Evolutionary conservation across 2,329 filamentous ascomycete genomes (phyloP), one percentile per base, ranked within the genome.

Genomic region (Epichloe baconii): DNA sequence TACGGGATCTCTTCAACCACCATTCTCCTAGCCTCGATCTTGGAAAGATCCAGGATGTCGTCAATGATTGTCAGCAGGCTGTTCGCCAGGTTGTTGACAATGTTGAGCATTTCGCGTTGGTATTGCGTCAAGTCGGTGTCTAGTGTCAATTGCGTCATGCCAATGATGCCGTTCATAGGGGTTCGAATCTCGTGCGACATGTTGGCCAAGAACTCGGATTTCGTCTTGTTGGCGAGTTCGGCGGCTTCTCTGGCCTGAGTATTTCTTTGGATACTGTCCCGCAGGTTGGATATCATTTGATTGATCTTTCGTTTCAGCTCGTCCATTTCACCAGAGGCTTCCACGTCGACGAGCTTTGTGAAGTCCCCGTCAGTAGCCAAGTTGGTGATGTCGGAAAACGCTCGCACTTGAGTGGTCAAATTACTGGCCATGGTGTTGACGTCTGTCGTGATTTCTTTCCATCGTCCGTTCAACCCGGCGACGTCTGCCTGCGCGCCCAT

Each of bases 281-380:
- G 78, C 55, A 98, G 72, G 64, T 95, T 95, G 65, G 87, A 93
- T 49, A 97, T 90, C 93, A 98, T 98, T 72, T 94, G 88, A 66
- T 97, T 98, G 77, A 98, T 97, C 76, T 97, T 97, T 62, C 90
- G 83, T 71, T 98, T 98, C 60, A 98, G 77, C 68, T 97, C 91
- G 68, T 97, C 93, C 93, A 98, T 97, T 69, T 98, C 93, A 56
- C 93, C 93, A 12, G 91, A 96, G 19, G 93, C 93, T 67, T 96
- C 90, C 17, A 98, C 91, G 46, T 93, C 95, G 66, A 98, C 91
- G 52, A 94, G 82, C 66, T 96, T 95, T 23, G 88, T 95, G 67
- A 97, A 97, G 68, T 98, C 91, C 56, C 93, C 93, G 64, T 95
- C 90, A 53, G 91, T 96, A 31, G 93, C 93, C 38, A 93, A 83